Evolutionary conservation across 192 early-diverging fungal species (phyloP).

Genomic region (Podila minutissima): DNA sequence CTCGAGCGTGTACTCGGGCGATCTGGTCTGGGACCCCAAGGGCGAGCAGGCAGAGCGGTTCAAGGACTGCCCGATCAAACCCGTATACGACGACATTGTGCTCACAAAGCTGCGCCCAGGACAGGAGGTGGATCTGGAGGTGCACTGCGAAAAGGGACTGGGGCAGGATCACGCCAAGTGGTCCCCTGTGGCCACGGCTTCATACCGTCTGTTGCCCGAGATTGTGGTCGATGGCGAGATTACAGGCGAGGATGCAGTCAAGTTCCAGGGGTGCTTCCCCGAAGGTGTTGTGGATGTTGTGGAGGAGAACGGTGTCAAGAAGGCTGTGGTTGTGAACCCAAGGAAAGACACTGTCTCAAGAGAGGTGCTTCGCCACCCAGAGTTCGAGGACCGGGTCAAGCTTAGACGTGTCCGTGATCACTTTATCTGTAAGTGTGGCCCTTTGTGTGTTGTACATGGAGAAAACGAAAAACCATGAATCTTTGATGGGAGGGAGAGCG

Average conservation of each 20-base stretch:
- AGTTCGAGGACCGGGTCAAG: constrained; percentile 91
- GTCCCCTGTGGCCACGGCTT: constrained; percentile 96
- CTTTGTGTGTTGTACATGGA: background rate
- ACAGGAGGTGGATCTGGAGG: constrained; percentile 83
- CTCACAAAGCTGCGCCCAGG: constrained; percentile 94
- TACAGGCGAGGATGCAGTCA: constrained; percentile 79
- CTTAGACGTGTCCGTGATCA: constrained; percentile 94
- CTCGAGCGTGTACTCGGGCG: constrained; percentile 76
- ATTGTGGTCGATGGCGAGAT: constrained; percentile 90
- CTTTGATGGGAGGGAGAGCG: background rate
- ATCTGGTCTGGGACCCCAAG: constrained; percentile 90
- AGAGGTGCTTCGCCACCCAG: constrained; percentile 91
- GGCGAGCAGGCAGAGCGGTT: constrained; percentile 86
- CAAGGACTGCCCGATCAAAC: constrained; percentile 71
- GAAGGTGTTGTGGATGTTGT: constrained; percentile 86
- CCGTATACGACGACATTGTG: constrained; percentile 93
- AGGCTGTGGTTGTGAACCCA: constrained; percentile 87
- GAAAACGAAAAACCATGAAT: background rate
- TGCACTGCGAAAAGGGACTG: constrained; percentile 92
- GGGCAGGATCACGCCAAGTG: constrained; percentile 98
- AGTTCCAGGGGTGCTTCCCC: constrained; percentile 90
- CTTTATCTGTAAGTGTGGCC: constrained; percentile 89
- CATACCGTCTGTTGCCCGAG: constrained; percentile 93
- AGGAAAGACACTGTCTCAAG: constrained; percentile 96
- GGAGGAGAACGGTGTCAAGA: constrained; percentile 69